phyloP scores from a whole-genome alignment of 2,329 filamentous ascomycete genomes.

The Dryadomyces quercus-mongolicae region DNA sequence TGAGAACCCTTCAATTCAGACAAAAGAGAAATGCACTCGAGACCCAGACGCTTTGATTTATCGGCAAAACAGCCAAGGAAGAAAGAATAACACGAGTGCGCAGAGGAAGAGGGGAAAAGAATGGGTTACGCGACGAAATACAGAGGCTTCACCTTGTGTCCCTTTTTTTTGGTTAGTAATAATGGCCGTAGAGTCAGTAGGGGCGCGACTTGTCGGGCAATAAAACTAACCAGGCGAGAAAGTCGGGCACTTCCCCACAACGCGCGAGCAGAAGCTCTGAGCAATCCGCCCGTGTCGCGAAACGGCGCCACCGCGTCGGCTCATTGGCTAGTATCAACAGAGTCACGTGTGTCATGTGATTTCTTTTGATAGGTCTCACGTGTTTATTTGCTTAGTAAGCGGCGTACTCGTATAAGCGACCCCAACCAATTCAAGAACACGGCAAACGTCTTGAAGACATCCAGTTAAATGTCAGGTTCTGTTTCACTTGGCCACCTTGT shows the following conservation, averaged over 20 bases:
- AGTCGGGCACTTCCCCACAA: background rate
- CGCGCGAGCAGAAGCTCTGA: background rate
- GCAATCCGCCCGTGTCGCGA: background rate
- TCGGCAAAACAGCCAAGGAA: background rate
- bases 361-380: too few species aligned
- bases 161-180: background rate
- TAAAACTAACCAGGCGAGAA: background rate
- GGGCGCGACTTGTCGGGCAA: background rate
- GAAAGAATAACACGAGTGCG: background rate
- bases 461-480: too few species aligned
- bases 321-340: background rate
- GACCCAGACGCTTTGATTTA: background rate
- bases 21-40: background rate
- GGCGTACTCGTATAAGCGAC: too few species aligned
- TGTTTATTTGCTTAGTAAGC: too few species aligned
- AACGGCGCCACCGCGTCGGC: background rate
- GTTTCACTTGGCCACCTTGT: too few species aligned
- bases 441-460: too few species aligned
- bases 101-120: background rate
- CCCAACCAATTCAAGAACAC: too few species aligned
- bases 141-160: background rate
- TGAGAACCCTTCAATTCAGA: too few species aligned
- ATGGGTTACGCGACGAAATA: conserved; percentile 1
- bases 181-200: background rate
- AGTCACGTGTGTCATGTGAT: background rate